Evolutionary conservation across 2,329 filamentous ascomycete species (phyloP), one percentile per base, ranked within the genome.

Genomic region (Ophiocordyceps camponoti-saundersi): DNA sequence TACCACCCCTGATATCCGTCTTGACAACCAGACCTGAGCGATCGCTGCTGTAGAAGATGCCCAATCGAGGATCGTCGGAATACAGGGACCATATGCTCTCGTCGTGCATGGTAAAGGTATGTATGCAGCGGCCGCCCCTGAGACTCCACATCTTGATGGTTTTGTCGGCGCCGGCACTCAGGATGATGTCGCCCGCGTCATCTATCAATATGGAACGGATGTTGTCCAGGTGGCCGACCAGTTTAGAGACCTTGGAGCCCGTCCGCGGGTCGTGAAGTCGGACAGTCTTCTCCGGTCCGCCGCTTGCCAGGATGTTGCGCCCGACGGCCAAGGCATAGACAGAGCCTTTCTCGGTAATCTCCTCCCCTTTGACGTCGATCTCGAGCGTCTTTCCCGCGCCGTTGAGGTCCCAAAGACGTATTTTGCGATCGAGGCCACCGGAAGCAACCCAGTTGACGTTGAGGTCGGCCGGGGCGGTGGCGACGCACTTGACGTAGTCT

Each of bases 61-160:
- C 82, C 4, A 98, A 73, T 49, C 83, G 75, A 1, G 89, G 88
- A 55, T 94, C 79, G 47, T 90, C 81, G 0, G 92, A 95, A 63
- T 84, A 94, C 21, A 98, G 71, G 1, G 87, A 93, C 92, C 92
- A 98, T 21, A 98, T 86, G 60, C 89, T 95, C 59, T 95, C 88
- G 59, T 94, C 94, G 66, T 98, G 92, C 92, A 98, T 98, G 47
- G 89, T 95, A 55, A 98, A 75, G 0, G 92, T 98, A 64, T 95
- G 87, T 82, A 96, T 90, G 71, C 92, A 98, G 55, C 92, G 77
- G 47, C 92, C 92, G 21, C 88, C 90, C 12, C 85, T 92, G 55
- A 96, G 81, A 53, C 89, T 95, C 92, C 92, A 98, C 48, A 96
- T 79, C 67, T 98, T 98, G 68, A 98, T 82, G 0, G 92, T 96